Percentiles rank a stretch among this genome's conserved stretches.
Conservation (phyloP, 352 stramenopile genomes). For the Plasmopara halstedii region DNA sequence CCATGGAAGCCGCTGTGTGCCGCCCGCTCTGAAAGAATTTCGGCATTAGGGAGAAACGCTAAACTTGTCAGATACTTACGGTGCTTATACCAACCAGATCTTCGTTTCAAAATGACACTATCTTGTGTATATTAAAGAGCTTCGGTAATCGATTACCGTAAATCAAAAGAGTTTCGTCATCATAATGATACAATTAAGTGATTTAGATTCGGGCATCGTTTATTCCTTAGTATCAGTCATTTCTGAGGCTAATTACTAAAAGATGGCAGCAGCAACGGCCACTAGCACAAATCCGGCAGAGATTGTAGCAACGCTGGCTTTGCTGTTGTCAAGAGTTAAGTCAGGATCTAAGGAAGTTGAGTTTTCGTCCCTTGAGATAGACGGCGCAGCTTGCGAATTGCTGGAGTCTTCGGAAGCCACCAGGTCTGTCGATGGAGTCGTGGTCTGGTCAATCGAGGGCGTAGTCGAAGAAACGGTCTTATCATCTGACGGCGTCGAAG, state of each 20-base stretch:
- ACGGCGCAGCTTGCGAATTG: conserved; percentile 7
- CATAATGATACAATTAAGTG: no score
- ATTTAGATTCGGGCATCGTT: conserved; percentile 8
- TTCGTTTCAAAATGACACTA: no score
- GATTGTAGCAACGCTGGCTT: conserved; percentile 13
- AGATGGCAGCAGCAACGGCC: conserved; percentile 16
- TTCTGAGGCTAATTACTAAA: conserved; percentile 16
- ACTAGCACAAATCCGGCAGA: conserved; percentile 18
- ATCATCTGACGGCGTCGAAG: conserved; percentile 3
- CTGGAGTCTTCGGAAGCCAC: conserved; percentile 11
- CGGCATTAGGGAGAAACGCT: no score
- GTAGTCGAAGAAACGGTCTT: no score
- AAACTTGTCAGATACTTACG: no score
- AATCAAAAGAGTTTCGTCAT: no score
- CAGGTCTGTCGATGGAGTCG: neutral
- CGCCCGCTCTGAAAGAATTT: no score
- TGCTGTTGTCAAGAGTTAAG: conserved; percentile 13
- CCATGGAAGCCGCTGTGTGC: no score
- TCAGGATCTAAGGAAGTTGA: conserved; percentile 4
- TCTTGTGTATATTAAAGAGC: no score
- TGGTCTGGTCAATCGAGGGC: no score
- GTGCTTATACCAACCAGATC: no score
- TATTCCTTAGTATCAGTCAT: conserved; percentile 11
- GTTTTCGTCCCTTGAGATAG: conserved; percentile 2
- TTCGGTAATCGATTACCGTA: no score